phyloP scores from a whole-genome alignment of 306 rosid species.

The Macrotyloma uniflorum region DNA sequence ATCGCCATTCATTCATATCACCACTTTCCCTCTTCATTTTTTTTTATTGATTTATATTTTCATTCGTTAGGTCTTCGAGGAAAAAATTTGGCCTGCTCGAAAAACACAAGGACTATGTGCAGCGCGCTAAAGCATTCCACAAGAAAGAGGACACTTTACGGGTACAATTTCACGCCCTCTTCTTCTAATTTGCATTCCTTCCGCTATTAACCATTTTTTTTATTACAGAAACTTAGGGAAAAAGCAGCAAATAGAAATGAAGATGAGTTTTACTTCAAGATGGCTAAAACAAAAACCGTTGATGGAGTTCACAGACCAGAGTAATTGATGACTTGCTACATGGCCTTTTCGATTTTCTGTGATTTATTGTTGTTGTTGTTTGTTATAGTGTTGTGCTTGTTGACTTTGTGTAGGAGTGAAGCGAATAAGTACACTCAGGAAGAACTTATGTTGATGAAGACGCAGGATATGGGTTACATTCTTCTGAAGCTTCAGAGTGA shows the following conservation, averaged over 20 bases:
- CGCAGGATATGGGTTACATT: constrained; percentile 81
- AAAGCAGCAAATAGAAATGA: constrained; percentile 71
- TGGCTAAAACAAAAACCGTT: constrained; percentile 59
- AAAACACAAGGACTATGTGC: constrained; percentile 86
- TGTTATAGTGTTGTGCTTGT: too few relatives aligned
- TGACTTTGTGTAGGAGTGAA: constrained; percentile 51
- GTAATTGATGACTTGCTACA: constrained; percentile 39
- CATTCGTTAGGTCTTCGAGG: constrained; percentile 56
- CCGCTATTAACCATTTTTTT: neutral
- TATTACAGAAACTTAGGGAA: constrained; percentile 69
- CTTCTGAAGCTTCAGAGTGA: constrained; percentile 81
- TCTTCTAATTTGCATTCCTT: neutral
- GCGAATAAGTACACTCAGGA: constrained; percentile 76
- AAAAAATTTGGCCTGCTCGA: constrained; percentile 79
- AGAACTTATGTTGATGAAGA: constrained; percentile 78
- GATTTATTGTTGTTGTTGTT: neutral
- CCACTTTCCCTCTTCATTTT: neutral
- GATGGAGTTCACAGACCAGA: constrained; percentile 69
- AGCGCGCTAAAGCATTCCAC: constrained; percentile 77
- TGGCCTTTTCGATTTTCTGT: neutral
- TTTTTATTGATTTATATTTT: neutral
- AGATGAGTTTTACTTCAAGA: constrained; percentile 88
- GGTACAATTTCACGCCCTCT: constrained; percentile 39
- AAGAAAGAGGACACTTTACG: constrained; percentile 65
- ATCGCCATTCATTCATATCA: neutral